Percentiles rank a stretch among this genome's conserved stretches.
These are phyloP conservation scores for Hylodesmum podocarpum DNA, from an alignment of 306 rosid species.

Conservation along the genomic window DNA sequence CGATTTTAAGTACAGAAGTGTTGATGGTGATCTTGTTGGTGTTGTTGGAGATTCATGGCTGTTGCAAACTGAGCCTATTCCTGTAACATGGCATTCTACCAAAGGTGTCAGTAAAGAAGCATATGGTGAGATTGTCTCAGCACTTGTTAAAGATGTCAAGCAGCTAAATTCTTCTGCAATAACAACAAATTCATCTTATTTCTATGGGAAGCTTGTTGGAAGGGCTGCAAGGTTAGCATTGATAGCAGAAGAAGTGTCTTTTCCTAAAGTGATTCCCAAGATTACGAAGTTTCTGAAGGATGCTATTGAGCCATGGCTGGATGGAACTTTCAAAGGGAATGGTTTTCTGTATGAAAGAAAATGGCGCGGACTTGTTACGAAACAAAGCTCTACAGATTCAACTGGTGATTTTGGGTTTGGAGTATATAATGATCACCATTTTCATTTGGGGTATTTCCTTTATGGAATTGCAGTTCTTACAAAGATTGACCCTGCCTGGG, in stretches of 20 bases:
- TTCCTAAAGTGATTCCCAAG: slow-evolving; percentile 51
- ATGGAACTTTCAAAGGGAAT: slow-evolving; percentile 70
- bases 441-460: slow-evolving; percentile 80
- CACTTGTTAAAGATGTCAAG: slow-evolving; percentile 66
- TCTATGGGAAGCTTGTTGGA: slow-evolving; percentile 73
- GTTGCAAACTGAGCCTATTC: slow-evolving; percentile 52
- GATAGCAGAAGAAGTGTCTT: slow-evolving; percentile 81
- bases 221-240: slow-evolving; percentile 89
- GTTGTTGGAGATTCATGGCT: slow-evolving; percentile 83
- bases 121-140: slow-evolving; percentile 52
- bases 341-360: slow-evolving; percentile 69
- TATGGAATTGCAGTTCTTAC: slow-evolving; percentile 84
- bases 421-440: slow-evolving; percentile 82
- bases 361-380: slow-evolving; percentile 84
- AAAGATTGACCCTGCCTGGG: slow-evolving; percentile 81
- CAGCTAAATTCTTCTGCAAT: slow-evolving; percentile 45
- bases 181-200: slow-evolving; percentile 60
- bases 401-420: slow-evolving; percentile 91
- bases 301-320: slow-evolving; percentile 83
- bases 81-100: slow-evolving; percentile 77
- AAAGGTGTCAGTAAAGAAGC: slow-evolving; percentile 57
- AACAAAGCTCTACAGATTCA: slow-evolving; percentile 67
- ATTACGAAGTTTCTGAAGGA: slow-evolving; percentile 59
- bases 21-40: slow-evolving; percentile 93
- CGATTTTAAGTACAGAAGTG: slow-evolving; percentile 68